Conservation (phyloP, 805 yeast genomes). For the Nakazawaea pomicola region DNA sequence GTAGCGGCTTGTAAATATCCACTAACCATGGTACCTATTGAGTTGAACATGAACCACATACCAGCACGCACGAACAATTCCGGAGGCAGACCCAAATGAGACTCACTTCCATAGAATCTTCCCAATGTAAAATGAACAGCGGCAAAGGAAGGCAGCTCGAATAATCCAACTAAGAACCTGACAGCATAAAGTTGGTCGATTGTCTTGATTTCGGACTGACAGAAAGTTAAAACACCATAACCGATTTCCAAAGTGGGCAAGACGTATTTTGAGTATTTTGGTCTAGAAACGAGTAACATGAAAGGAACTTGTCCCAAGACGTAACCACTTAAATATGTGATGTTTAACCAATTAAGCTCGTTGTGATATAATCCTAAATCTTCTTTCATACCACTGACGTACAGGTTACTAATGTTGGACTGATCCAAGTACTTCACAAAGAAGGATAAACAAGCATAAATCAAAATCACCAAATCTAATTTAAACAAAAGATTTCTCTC, state of each 20-base stretch:
- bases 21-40: conserved; percentile 50
- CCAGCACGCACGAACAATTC: conserved; percentile 54
- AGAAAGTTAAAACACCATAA: conserved; percentile 10
- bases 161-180: conserved; percentile 34
- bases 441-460: conserved; percentile 11
- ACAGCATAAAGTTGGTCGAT: conserved; percentile 11
- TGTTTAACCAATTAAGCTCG: conserved; percentile 50
- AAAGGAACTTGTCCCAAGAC: conserved; percentile 28
- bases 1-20: conserved; percentile 53
- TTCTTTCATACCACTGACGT: conserved; percentile 51
- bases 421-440: conserved; percentile 51
- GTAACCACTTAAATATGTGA: conserved; percentile 51
- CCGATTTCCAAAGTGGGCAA: conserved; percentile 6
- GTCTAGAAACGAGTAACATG: conserved; percentile 8
- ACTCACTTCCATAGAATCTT: conserved; percentile 42
- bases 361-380: conserved; percentile 49
- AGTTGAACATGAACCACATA: conserved; percentile 53
- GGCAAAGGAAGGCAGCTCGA: conserved; percentile 58
- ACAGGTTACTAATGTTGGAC: conserved; percentile 53
- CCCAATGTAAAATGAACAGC: conserved; percentile 53
- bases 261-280: conserved; percentile 10
- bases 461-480: too few species aligned
- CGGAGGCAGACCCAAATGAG: too few species aligned
- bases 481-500: too few species aligned
- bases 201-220: conserved; percentile 8